Percentiles rank a stretch among this genome's conserved stretches.
phyloP scores from a whole-genome alignment of 2,329 filamentous ascomycete genomes.

The Colletotrichum somersetense region DNA sequence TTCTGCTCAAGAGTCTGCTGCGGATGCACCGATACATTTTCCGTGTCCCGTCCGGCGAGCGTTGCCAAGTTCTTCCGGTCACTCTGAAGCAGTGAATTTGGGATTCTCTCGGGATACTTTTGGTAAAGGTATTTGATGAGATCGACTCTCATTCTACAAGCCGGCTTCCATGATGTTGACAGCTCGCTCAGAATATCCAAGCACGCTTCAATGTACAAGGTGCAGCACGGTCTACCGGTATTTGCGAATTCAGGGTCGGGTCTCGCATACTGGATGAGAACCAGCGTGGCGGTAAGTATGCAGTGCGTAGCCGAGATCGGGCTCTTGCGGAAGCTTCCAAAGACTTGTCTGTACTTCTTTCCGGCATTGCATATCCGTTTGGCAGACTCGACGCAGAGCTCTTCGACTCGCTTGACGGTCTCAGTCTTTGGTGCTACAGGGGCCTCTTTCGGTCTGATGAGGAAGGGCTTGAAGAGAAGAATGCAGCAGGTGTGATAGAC shows the following conservation, averaged over 20 bases:
- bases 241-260: conserved; percentile 33
- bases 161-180: conserved; percentile 34
- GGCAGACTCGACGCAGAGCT: conserved; percentile 45
- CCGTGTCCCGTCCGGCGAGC: not conserved
- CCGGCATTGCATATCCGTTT: conserved; percentile 46
- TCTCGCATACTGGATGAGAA: conserved; percentile 42
- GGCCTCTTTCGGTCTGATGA: conserved; percentile 12
- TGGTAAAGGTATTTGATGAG: conserved; percentile 36
- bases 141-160: conserved; percentile 22
- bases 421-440: conserved; percentile 5
- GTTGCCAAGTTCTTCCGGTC: conserved; percentile 1
- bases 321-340: conserved; percentile 51
- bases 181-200: conserved; percentile 33
- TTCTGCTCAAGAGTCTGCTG: conserved; percentile 30
- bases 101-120: conserved; percentile 36
- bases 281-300: conserved; percentile 50
- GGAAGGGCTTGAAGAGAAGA: conserved; percentile 50
- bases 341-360: conserved; percentile 50
- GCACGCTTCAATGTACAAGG: conserved; percentile 36
- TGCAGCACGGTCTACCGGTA: conserved; percentile 36
- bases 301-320: conserved; percentile 53
- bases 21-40: conserved; percentile 3
- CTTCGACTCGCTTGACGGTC: conserved; percentile 16
- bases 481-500: conserved; percentile 51
- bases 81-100: conserved; percentile 27